A percentile compares a stretch with the other conserved stretches of the same genome.
Conservation (phyloP, 345 rosid genomes). For the Limnanthes douglasii region DNA sequence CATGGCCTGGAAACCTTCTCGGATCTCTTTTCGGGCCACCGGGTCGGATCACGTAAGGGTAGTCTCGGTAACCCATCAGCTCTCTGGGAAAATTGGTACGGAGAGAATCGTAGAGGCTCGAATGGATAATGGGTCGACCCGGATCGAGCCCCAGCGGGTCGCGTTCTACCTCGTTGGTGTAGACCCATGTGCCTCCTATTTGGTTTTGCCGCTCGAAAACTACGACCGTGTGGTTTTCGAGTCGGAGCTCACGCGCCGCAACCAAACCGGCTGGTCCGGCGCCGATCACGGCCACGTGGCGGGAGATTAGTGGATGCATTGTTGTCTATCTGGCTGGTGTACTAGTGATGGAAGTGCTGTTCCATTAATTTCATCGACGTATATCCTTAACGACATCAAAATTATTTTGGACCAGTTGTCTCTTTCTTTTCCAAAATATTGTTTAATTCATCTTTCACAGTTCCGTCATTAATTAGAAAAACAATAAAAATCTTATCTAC, state of each 20-base stretch:
- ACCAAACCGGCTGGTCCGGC: conserved; percentile 83
- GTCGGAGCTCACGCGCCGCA: conserved; percentile 58
- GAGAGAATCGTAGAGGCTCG: conserved; percentile 69
- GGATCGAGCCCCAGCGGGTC: conserved; percentile 64
- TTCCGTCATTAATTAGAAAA: no score
- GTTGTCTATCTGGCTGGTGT: no score
- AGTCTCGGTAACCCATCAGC: conserved; percentile 66
- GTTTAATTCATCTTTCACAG: no score
- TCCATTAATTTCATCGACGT: no score
- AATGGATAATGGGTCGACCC: conserved; percentile 31
- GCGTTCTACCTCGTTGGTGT: conserved; percentile 35
- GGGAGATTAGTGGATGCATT: conserved; percentile 20
- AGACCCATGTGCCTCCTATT: conserved; percentile 75
- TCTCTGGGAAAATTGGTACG: conserved; percentile 88
- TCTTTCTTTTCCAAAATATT: no score
- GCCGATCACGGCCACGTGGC: conserved; percentile 70
- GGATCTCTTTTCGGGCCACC: conserved; percentile 24
- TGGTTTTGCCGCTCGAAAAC: conserved; percentile 53
- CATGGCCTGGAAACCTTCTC: conserved; percentile 69
- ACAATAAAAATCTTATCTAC: no score
- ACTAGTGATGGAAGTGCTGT: no score
- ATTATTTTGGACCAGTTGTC: no score
- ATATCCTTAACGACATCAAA: no score
- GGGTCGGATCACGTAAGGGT: conserved; percentile 30
- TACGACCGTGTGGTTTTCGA: conserved; percentile 67